These are phyloP conservation scores for Botryotinia convoluta DNA, from an alignment of 2,329 filamentous ascomycete genomes.

Conservation along the genomic window DNA sequence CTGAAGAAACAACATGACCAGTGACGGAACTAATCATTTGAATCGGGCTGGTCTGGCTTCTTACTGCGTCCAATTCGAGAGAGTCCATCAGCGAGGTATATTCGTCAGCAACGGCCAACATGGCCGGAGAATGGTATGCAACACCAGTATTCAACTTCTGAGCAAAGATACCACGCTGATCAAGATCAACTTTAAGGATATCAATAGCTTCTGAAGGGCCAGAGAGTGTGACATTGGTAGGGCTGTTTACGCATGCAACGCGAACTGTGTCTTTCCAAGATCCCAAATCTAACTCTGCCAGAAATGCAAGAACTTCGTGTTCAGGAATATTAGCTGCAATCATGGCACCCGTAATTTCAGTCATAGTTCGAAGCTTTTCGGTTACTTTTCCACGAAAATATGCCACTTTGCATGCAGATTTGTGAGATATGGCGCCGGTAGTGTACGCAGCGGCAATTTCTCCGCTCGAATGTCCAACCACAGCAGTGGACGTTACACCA, in stretches of 20 bases:
- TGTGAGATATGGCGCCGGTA: conserved; percentile 34
- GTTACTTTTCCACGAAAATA: conserved; percentile 4
- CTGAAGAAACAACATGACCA: conserved; percentile 1
- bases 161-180: conserved; percentile 33
- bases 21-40: conserved; percentile 20
- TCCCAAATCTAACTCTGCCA: not conserved
- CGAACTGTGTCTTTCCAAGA: not conserved
- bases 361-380: not conserved
- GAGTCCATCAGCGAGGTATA: not conserved
- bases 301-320: not conserved
- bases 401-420: conserved; percentile 10
- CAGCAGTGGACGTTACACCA: not conserved
- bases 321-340: not conserved
- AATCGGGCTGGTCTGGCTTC: not conserved
- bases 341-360: not conserved
- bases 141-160: conserved; percentile 39
- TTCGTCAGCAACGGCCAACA: conserved; percentile 24
- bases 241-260: conserved; percentile 38
- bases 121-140: conserved; percentile 43
- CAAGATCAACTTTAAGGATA: not conserved
- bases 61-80: not conserved
- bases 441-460: conserved; percentile 14
- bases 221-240: conserved; percentile 31
- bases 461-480: not conserved
- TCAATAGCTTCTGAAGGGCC: conserved; percentile 27